Evolutionary conservation across 345 rosid species (phyloP).

Genomic region (Eucalyptus sp.): DNA sequence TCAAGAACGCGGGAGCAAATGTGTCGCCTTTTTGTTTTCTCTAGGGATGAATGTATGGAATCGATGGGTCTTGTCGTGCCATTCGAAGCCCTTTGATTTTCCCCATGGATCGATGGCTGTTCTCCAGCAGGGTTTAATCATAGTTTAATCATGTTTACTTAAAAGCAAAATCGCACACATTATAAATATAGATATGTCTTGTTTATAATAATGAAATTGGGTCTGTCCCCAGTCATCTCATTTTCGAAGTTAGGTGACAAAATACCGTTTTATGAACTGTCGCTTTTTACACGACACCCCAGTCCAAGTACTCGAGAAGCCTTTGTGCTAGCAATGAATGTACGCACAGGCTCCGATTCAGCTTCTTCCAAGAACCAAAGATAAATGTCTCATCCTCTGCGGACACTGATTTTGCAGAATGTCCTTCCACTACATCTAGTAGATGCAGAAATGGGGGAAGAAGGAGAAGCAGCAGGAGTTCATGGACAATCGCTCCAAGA

Average conservation of each 20-base stretch:
- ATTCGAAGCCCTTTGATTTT: background rate
- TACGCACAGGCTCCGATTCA: background rate
- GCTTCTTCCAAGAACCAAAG: background rate
- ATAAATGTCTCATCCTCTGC: background rate
- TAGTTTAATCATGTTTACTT: background rate
- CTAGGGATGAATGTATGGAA: background rate
- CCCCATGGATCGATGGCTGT: background rate
- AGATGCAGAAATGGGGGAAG: background rate
- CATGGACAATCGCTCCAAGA: background rate
- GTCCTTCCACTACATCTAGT: background rate
- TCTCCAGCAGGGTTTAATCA: background rate
- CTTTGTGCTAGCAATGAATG: background rate
- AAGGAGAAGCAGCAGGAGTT: background rate
- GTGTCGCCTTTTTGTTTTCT: background rate
- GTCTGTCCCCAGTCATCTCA: background rate
- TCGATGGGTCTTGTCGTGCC: background rate
- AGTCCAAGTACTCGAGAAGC: background rate
- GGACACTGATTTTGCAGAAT: background rate
- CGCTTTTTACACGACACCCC: background rate
- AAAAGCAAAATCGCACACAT: background rate
- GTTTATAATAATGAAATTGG: background rate
- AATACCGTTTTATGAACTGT: background rate
- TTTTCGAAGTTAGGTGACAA: background rate
- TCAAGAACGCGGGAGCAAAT: background rate
- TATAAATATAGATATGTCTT: background rate